Evolutionary conservation across 225 moss, liverwort and hornwort genomes (phyloP).

Genomic region (Climacium dendroides): DNA sequence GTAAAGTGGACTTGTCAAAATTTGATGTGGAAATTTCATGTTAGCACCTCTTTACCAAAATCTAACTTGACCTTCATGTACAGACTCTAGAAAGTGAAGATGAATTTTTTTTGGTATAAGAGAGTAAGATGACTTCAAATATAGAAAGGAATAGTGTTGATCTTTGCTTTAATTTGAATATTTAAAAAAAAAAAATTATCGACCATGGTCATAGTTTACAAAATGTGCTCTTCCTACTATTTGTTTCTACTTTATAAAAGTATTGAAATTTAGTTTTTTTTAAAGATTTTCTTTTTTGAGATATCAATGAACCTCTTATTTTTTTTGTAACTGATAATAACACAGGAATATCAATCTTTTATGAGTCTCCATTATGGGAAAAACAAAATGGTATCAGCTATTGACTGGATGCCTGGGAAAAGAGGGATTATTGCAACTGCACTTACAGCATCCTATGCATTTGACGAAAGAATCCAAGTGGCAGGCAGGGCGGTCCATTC

Average conservation of each 20-base stretch:
- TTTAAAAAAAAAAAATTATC: no score
- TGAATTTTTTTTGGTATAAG: not conserved
- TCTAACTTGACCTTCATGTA: not conserved
- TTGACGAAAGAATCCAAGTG: constrained; percentile 70
- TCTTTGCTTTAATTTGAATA: not conserved
- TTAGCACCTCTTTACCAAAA: rapidly evolving
- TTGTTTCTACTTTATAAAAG: not conserved
- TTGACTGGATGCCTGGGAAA: constrained; percentile 94
- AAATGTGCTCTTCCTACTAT: not conserved
- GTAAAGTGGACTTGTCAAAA: no score
- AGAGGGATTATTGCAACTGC: constrained; percentile 68
- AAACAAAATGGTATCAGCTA: constrained; percentile 81
- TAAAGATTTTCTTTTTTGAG: no score
- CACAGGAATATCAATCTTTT: constrained; percentile 78
- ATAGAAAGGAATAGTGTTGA: rapidly evolving
- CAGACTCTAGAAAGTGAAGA: rapidly evolving
- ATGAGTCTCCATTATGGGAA: constrained; percentile 72
- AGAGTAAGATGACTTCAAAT: not conserved
- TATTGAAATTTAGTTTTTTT: no score
- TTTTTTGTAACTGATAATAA: not conserved
- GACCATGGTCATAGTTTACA: rapidly evolving
- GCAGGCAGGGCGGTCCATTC: constrained; percentile 55
- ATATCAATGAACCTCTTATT: no score
- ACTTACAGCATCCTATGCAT: constrained; percentile 56
- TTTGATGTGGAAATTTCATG: not conserved